Evolutionary conservation across 2,329 filamentous ascomycete species (phyloP).

Genomic region (Alternaria panax): DNA sequence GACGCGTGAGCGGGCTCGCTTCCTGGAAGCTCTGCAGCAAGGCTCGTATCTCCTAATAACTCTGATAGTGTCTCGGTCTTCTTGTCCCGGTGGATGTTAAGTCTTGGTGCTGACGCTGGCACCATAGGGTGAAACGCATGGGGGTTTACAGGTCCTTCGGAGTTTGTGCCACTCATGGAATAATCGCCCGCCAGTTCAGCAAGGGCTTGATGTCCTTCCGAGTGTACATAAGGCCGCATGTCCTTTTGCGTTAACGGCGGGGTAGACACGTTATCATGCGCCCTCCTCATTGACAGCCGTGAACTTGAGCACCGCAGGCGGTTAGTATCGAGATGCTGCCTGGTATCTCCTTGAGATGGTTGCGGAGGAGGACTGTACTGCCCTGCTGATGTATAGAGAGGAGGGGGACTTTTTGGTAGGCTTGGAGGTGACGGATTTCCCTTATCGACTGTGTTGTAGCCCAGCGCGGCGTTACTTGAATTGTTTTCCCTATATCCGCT

Average conservation of each 20-base stretch:
- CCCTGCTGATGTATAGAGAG: constrained; percentile 10
- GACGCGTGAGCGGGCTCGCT: constrained; percentile 13
- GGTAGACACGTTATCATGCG: not conserved
- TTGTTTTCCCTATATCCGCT: not conserved
- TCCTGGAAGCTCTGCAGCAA: constrained; percentile 15
- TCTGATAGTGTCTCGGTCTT: constrained; percentile 9
- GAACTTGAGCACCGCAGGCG: not conserved
- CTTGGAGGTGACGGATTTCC: not conserved
- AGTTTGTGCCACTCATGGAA: constrained; percentile 28
- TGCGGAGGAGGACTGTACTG: not conserved
- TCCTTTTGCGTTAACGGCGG: not conserved
- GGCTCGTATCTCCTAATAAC: constrained; percentile 16
- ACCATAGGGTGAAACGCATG: constrained; percentile 14
- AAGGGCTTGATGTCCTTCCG: not conserved
- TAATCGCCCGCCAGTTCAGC: constrained; percentile 22
- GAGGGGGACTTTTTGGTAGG: constrained; percentile 5
- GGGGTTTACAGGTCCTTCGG: constrained; percentile 28
- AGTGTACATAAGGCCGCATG: not conserved
- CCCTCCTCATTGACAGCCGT: not conserved
- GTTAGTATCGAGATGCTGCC: not conserved
- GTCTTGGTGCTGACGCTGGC: not conserved
- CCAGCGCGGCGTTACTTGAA: not conserved
- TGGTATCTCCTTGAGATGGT: not conserved
- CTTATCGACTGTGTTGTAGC: not conserved
- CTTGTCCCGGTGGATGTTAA: not conserved